Evolutionary conservation across 805 yeast species (phyloP).

Genomic region (Blastobotrys americana): DNA sequence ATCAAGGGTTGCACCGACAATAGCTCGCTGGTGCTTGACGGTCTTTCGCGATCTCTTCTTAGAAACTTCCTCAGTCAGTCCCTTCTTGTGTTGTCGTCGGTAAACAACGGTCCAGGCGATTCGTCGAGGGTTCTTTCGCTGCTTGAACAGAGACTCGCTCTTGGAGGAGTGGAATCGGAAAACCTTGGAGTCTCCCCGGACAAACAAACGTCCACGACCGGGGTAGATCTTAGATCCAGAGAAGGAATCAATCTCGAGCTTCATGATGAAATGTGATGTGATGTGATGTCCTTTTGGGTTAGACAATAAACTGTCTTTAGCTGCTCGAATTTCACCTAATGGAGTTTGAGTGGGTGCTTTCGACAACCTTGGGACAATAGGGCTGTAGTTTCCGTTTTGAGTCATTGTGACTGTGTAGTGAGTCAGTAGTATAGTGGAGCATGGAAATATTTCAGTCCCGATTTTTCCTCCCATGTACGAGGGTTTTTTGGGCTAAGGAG

Average conservation of each 20-base stretch:
- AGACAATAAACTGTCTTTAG: slow-evolving; percentile 6
- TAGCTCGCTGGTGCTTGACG: slow-evolving; percentile 97
- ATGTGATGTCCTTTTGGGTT: slow-evolving; percentile 3
- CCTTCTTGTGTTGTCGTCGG: slow-evolving; percentile 99
- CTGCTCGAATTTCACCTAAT: too few relatives aligned
- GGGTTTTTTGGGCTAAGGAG: too few relatives aligned
- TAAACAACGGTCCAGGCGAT: slow-evolving; percentile 98
- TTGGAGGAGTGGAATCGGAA: slow-evolving; percentile 99
- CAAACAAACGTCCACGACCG: slow-evolving; percentile 99
- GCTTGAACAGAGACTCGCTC: slow-evolving; percentile 96
- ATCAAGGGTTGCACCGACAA: slow-evolving; percentile 98
- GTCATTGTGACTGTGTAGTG: not conserved
- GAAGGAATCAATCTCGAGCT: slow-evolving; percentile 99
- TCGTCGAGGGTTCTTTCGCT: slow-evolving; percentile 99
- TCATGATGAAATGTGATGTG: slow-evolving; percentile 49
- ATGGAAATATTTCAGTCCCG: not conserved
- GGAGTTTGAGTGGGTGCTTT: slow-evolving; percentile 4
- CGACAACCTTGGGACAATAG: slow-evolving; percentile 4
- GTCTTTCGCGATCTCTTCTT: slow-evolving; percentile 97
- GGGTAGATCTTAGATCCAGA: slow-evolving; percentile 99
- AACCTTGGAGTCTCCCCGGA: slow-evolving; percentile 99
- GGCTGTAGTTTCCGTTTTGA: not conserved
- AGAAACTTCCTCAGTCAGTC: slow-evolving; percentile 96
- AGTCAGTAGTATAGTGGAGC: slow-evolving; percentile 1
- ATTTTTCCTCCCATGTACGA: too few relatives aligned